Base-by-base conservation (phyloP, 306 rosid species). In the Glycine tomentella region DNA sequence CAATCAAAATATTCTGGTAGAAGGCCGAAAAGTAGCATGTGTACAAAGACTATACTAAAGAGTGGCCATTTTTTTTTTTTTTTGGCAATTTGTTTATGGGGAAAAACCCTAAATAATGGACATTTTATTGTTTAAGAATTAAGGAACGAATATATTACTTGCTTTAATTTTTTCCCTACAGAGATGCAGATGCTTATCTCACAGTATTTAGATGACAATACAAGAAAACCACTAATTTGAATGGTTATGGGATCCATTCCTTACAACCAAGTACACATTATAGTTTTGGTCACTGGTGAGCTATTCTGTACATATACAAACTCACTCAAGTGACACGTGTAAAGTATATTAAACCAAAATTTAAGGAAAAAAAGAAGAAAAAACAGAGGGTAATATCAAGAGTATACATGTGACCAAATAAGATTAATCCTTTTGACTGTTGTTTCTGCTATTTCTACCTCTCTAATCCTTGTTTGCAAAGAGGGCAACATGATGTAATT, bases 401-500 rank as follows among this genome's bases (percentile, higher is more conserved):
- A 55, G 70, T 40, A 73, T 77, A 77, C 73, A 67, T 72, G 63
- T 16, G 75, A 65, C 66, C 72, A 75, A 44, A 58, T 65, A 85
- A 31, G 31, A 73, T 69, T 69, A 10, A 45, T 63, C 52, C 31
- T 78, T 20, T n/a, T 15, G 16, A 31, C 20, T 79, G 6, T 56
- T 77, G 59, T 72, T 52, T 65, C 34, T 42, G 65, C 62, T 52
- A 53, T 20, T 72, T 69, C 89, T 87, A 90, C 58, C 84, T 87
- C 71, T 90, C 82, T 66, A 95, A 84, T 86, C 93, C 91, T 88
- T 91, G 99, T 81, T 93, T 95, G 83, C 98, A 95, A 58, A 95
- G 98, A 81, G 99, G 99, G 46, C 99, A 95, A 15, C 89, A 89
- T 9, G 97, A 95, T 83, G 88, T 85, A 8, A 95, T 91, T 75